These are phyloP conservation scores for Plasmodium malariae DNA, from an alignment of 169 alveolate species.

Conservation along the genomic window DNA sequence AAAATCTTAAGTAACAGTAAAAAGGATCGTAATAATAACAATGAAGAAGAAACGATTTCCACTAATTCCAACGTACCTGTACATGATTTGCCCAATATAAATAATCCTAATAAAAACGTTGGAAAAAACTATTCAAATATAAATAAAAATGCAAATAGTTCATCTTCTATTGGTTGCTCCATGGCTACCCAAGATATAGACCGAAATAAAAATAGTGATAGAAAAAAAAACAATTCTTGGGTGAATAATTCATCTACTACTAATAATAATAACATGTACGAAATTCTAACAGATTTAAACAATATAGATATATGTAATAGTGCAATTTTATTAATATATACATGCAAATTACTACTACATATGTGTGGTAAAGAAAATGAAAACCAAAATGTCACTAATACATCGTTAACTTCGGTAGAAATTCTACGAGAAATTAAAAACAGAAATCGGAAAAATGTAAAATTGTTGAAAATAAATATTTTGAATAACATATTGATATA, in stretches of 20 bases:
- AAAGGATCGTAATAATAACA: background rate
- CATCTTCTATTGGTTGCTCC: slow-evolving; percentile 11
- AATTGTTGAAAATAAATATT: slow-evolving; percentile 57
- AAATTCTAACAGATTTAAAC: slow-evolving; percentile 26
- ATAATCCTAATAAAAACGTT: slow-evolving; percentile 2
- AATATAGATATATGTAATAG: slow-evolving; percentile 50
- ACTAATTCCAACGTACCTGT: too few relatives aligned
- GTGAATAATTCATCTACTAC: too few relatives aligned
- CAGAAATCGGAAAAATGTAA: slow-evolving; percentile 53
- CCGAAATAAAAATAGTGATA: background rate
- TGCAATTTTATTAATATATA: slow-evolving; percentile 34
- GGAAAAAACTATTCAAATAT: slow-evolving; percentile 9
- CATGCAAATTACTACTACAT: slow-evolving; percentile 18
- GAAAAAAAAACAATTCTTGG: background rate
- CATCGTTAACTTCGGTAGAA: slow-evolving; percentile 51
- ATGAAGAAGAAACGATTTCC: too few relatives aligned
- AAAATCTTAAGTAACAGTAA: background rate
- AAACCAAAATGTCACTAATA: slow-evolving; percentile 6
- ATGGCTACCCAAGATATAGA: slow-evolving; percentile 8
- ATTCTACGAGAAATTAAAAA: slow-evolving; percentile 58
- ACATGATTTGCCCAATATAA: too few relatives aligned
- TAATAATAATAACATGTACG: slow-evolving; percentile 24
- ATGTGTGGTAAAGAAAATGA: slow-evolving; percentile 16
- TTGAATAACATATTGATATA: slow-evolving; percentile 37
- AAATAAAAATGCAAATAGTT: slow-evolving; percentile 16